phyloP scores from a whole-genome alignment of 139 green algal genomes.

The Chlamydomonas sp. region DNA sequence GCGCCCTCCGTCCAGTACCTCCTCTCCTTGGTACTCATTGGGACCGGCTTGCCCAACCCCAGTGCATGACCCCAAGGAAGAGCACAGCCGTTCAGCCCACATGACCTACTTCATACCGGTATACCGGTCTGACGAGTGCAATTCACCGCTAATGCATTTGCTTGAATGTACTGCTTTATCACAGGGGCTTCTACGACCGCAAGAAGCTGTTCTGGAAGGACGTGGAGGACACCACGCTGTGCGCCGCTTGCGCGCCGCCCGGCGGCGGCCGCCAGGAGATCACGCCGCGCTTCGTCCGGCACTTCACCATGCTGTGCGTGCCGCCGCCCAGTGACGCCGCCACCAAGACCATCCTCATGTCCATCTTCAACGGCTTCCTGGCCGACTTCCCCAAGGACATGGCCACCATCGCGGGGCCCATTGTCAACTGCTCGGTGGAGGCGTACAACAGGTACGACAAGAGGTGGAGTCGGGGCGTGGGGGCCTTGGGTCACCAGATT shows the following conservation, averaged over 20 bases:
- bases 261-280: constrained; percentile 81
- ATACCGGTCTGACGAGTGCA: too few species aligned
- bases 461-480: too few species aligned
- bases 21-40: too few species aligned
- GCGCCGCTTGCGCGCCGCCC: constrained; percentile 78
- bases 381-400: constrained; percentile 70
- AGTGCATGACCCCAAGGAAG: too few species aligned
- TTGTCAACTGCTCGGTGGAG: constrained; percentile 79
- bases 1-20: too few species aligned
- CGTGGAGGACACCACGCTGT: constrained; percentile 80
- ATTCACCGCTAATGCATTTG: too few species aligned
- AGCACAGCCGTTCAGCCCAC: too few species aligned
- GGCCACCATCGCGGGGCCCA: constrained; percentile 48
- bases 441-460: constrained; percentile 65
- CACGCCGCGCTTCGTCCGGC: constrained; percentile 79
- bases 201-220: constrained; percentile 93
- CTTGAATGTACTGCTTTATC: neutral
- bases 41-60: too few species aligned
- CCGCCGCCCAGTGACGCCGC: constrained; percentile 66
- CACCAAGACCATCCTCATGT: constrained; percentile 82
- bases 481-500: too few species aligned
- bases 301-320: constrained; percentile 88
- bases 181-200: constrained; percentile 83
- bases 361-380: constrained; percentile 85
- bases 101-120: too few species aligned